Base-by-base conservation (phyloP, 2,329 filamentous ascomycete genomes). In the Chrysoporthe puriensis region DNA sequence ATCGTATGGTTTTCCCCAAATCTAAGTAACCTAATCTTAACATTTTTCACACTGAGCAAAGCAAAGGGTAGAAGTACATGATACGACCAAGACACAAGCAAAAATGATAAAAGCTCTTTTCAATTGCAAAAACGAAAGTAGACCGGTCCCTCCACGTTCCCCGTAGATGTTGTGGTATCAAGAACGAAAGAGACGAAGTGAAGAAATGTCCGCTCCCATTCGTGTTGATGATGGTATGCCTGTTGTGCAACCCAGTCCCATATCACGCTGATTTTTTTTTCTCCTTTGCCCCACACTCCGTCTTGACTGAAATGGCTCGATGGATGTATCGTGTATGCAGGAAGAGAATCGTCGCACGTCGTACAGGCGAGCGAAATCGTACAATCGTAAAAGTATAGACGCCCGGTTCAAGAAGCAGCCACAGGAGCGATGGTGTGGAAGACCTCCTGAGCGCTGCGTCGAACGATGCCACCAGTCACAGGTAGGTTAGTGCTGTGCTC, bases 401-500 rank as follows among this genome's bases (percentile, higher is more conserved):
- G 26, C n/a, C 48, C 48, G 6, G 14, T 32, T 26, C 34, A 54
- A 42, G 62, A 75, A 42, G 75, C 70, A 57, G 69, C 69, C 60
- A 63, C 71, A 59, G 71, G 64, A 56, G 70, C 70, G 11, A 74
- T 72, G 77, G 78, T 75, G 78, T 59, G 40, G 3, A 93, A 80
- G 63, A 92, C 85, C 78, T 93, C 90, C 73, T 91, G 86, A 5
- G 91, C 90, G n/a, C 89, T 89, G 64, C 90, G 90, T 84, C 95
- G 96, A 72, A 97, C 86, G 73, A 98, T 97, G 78, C 95, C 95
- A 77, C 95, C 95, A 44, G 94, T 97, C 66, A 97, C 91, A 11
- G 95, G 95, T 60, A 98, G 86, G 76, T 87, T 87, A 68, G 92
- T 94, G 76, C 88, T 87, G 71, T 91, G 88, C 79, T 92, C 92